phyloP scores from a whole-genome alignment of 495 filamentous ascomycete species.

The Elasticomyces elasticus region DNA sequence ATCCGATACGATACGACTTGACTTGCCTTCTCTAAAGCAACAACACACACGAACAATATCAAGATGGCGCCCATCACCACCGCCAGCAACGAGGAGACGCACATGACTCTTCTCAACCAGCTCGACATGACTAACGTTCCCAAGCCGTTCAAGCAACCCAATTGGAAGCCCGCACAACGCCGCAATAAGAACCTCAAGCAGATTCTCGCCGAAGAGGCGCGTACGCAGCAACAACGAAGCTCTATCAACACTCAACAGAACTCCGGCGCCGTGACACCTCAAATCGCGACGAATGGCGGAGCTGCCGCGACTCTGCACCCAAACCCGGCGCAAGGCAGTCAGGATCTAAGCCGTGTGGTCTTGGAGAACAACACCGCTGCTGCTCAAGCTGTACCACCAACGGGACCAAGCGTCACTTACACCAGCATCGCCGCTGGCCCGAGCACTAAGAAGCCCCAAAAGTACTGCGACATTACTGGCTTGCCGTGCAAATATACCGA shows the following conservation, averaged over 20 bases:
- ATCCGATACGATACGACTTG: too few species aligned
- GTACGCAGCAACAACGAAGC: constrained; percentile 63
- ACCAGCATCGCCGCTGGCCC: constrained; percentile 91
- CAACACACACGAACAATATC: background rate
- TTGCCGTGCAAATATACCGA: constrained; percentile 80
- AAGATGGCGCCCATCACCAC: constrained; percentile 36
- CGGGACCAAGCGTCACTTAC: constrained; percentile 69
- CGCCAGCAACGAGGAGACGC: constrained; percentile 33
- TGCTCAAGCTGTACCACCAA: constrained; percentile 21
- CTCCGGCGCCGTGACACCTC: constrained; percentile 68
- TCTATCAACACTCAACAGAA: constrained; percentile 69
- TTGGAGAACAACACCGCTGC: constrained; percentile 51
- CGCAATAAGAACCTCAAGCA: constrained; percentile 98
- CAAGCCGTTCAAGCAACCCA: constrained; percentile 75
- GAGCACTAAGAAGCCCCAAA: constrained; percentile 60
- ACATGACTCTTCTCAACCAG: constrained; percentile 55
- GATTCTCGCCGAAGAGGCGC: constrained; percentile 78
- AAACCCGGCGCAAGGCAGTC: constrained; percentile 73
- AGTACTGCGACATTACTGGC: constrained; percentile 93
- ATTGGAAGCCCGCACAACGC: constrained; percentile 84
- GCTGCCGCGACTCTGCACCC: constrained; percentile 46
- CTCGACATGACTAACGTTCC: constrained; percentile 76
- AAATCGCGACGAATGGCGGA: constrained; percentile 42
- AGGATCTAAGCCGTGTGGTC: constrained; percentile 74
- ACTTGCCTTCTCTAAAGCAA: too few species aligned